These are phyloP conservation scores for Cordyceps fumosorosea DNA, from an alignment of 2,329 filamentous ascomycete genomes.

Conservation along the genomic window DNA sequence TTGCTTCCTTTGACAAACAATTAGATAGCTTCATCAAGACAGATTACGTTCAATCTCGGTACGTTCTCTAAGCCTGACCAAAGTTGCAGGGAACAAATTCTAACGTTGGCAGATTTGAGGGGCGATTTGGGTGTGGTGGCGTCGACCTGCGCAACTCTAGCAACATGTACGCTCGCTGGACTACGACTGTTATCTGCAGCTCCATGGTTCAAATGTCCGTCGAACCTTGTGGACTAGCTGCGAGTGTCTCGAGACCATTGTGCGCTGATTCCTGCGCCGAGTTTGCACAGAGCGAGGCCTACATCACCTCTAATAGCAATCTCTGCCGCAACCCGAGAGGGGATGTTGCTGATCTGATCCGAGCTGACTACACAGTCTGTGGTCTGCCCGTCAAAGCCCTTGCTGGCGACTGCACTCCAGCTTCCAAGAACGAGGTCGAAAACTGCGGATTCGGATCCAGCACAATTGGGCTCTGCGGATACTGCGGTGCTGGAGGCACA, in stretches of 20 bases:
- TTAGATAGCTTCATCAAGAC: constrained; percentile 67
- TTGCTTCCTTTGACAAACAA: constrained; percentile 68
- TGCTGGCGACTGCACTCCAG: constrained; percentile 67
- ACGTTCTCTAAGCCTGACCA: constrained; percentile 27
- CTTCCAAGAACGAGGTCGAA: constrained; percentile 69
- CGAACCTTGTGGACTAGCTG: constrained; percentile 57
- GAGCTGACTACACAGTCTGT: constrained; percentile 89
- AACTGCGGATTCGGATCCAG: constrained; percentile 80
- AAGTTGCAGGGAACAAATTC: constrained; percentile 7
- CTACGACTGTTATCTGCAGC: constrained; percentile 88
- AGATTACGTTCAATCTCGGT: constrained; percentile 74
- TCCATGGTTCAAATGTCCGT: constrained; percentile 87
- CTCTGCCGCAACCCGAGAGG: constrained; percentile 63
- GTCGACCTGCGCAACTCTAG: constrained; percentile 73
- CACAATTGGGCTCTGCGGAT: constrained; percentile 73
- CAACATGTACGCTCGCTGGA: constrained; percentile 86
- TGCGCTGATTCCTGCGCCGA: constrained; percentile 87
- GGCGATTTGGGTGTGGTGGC: constrained; percentile 70
- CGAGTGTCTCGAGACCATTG: constrained; percentile 62
- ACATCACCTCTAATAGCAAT: constrained; percentile 65
- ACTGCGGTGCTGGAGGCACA: constrained; percentile 73
- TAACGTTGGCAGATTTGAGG: constrained; percentile 59
- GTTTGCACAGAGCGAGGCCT: constrained; percentile 82
- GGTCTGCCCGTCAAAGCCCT: constrained; percentile 75
- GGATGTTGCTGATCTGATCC: constrained; percentile 68